Evolutionary conservation across 2,329 filamentous ascomycete species (phyloP).

Genomic region (Plectosphaerella cucumerina): DNA sequence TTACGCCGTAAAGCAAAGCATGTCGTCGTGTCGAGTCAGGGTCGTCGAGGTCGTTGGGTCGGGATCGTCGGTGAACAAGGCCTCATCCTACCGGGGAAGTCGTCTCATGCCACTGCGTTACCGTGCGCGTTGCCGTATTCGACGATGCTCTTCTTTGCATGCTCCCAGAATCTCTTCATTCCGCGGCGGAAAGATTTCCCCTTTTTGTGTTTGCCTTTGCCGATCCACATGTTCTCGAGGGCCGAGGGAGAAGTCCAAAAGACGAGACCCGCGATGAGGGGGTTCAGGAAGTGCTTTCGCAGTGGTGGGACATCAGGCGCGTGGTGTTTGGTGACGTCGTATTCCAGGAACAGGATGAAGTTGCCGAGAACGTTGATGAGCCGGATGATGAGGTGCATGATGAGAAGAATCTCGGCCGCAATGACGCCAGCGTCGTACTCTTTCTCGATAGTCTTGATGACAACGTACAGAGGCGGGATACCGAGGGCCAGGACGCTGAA

Average conservation of each 20-base stretch:
- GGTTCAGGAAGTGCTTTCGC: slow-evolving; percentile 4
- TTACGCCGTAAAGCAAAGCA: background rate
- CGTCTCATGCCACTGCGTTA: background rate
- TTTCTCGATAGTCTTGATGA: slow-evolving; percentile 10
- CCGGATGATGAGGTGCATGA: slow-evolving; percentile 24
- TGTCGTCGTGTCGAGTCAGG: too few relatives aligned
- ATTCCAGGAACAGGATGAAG: slow-evolving; percentile 29
- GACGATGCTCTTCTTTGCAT: background rate
- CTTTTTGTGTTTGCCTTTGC: background rate
- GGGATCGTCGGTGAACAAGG: too few relatives aligned
- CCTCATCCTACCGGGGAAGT: too few relatives aligned
- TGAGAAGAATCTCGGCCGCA: slow-evolving; percentile 1
- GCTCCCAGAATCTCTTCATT: background rate
- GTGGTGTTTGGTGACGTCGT: slow-evolving; percentile 28
- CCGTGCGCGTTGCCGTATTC: background rate
- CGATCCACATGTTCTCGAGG: slow-evolving; percentile 4
- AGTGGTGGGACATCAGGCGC: slow-evolving; percentile 21
- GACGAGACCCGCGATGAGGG: slow-evolving; percentile 1
- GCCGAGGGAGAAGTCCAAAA: slow-evolving; percentile 3
- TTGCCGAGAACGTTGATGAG: slow-evolving; percentile 34
- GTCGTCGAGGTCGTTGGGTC: too few relatives aligned
- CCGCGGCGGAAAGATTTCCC: slow-evolving; percentile 3
- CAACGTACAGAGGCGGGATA: slow-evolving; percentile 16
- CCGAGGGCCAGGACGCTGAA: slow-evolving; percentile 26
- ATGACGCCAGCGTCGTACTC: slow-evolving; percentile 2